Evolutionary conservation across 2,329 filamentous ascomycete species (phyloP).

Genomic region (Pochonia chlamydosporia): DNA sequence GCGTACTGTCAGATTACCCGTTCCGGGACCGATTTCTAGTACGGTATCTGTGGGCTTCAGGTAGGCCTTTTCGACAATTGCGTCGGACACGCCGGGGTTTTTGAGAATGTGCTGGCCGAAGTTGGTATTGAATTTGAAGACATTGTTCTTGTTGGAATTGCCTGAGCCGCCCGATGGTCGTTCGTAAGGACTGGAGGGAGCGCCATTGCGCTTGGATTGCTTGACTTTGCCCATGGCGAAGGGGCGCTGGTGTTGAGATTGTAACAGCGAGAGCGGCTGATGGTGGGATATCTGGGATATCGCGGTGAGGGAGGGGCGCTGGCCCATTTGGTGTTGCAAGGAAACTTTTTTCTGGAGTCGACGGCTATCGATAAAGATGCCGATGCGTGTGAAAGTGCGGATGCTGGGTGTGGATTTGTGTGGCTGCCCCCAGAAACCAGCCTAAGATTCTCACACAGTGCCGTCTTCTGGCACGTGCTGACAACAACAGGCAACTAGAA

Average conservation of each 20-base stretch:
- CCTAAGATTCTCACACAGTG: background rate
- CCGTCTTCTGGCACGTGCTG: background rate
- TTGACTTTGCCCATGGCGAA: conserved; percentile 47
- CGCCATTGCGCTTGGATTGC: conserved; percentile 46
- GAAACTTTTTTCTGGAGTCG: conserved; percentile 6
- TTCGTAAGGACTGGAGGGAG: conserved; percentile 37
- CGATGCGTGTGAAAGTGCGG: background rate
- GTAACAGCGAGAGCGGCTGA: no score
- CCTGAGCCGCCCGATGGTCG: conserved; percentile 22
- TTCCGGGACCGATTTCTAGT: conserved; percentile 87
- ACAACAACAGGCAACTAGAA: background rate
- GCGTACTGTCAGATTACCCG: conserved; percentile 80
- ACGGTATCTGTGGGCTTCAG: conserved; percentile 88
- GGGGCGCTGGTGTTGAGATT: conserved; percentile 5
- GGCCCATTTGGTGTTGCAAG: background rate
- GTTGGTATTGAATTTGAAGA: conserved; percentile 96
- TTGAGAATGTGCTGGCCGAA: conserved; percentile 88
- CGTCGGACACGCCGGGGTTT: conserved; percentile 77
- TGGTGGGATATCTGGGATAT: conserved; percentile 5
- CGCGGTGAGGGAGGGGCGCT: conserved; percentile 1
- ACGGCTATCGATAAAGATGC: conserved; percentile 18
- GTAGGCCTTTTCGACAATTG: conserved; percentile 66
- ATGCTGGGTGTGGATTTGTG: background rate
- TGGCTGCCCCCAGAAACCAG: background rate
- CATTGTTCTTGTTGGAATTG: conserved; percentile 57